A percentile compares a stretch with the other conserved stretches of the same genome.
Evolutionary conservation across 1,284 basidiomycete genomes (phyloP).

Genomic region (Acaromyces ingoldii): DNA sequence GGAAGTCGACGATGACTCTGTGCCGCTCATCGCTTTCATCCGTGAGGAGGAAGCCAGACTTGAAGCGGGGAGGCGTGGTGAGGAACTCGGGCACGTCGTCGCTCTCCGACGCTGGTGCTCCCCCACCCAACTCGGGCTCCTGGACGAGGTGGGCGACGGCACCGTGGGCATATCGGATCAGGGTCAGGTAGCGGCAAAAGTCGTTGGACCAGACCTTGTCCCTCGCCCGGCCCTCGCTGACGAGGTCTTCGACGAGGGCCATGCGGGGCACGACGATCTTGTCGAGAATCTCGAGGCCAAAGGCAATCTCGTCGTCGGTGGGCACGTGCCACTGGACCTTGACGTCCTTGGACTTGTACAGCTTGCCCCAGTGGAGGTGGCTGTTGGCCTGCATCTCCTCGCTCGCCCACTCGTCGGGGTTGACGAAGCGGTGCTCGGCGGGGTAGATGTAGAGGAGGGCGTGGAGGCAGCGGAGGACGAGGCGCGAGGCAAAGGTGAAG

Average conservation of each 20-base stretch:
- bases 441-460: constrained; percentile 76
- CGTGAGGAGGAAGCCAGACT: constrained; percentile 68
- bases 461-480: constrained; percentile 73
- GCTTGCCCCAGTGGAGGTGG: constrained; percentile 74
- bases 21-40: constrained; percentile 73
- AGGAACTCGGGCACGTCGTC: constrained; percentile 65
- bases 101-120: constrained; percentile 59
- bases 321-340: constrained; percentile 86
- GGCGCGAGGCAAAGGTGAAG: constrained; percentile 72
- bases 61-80: constrained; percentile 49
- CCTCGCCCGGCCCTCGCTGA: constrained; percentile 1
- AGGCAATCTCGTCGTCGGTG: constrained; percentile 67
- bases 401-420: constrained; percentile 73
- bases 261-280: constrained; percentile 65
- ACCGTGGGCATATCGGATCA: constrained; percentile 63
- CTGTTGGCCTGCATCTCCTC: constrained; percentile 72
- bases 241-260: constrained; percentile 64
- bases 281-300: constrained; percentile 74
- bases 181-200: constrained; percentile 72
- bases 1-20: constrained; percentile 62
- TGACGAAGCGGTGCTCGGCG: constrained; percentile 74
- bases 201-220: constrained; percentile 70
- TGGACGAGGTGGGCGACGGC: constrained; percentile 64
- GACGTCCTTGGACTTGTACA: constrained; percentile 74
- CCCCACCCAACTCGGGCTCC: constrained; percentile 59